A percentile compares a stretch with the other conserved stretches of the same genome.
phyloP scores from a whole-genome alignment of 1,284 basidiomycete genomes.

The Cutaneotrichosporon sp. region DNA sequence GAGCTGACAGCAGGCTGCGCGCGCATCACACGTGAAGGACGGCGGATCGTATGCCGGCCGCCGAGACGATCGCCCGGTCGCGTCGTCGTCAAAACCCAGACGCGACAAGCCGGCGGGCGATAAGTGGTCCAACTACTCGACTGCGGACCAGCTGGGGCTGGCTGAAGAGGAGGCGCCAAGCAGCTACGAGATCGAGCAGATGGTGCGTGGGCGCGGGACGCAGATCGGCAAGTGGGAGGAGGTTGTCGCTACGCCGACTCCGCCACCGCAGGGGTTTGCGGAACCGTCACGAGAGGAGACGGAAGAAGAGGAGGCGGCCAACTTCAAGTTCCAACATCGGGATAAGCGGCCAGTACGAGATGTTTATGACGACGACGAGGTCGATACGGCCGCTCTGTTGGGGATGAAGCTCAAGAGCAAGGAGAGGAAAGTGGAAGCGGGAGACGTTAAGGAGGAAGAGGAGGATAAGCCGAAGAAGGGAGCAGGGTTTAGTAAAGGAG shows the following conservation, averaged over 20 bases:
- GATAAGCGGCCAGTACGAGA: slow-evolving; percentile 29
- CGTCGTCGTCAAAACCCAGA: slow-evolving; percentile 17
- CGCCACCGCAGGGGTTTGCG: neutral
- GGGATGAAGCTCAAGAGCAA: slow-evolving; percentile 39
- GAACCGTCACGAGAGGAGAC: slow-evolving; percentile 1
- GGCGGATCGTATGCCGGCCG: slow-evolving; percentile 9
- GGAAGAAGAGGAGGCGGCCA: slow-evolving; percentile 29
- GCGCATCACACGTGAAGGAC: slow-evolving; percentile 21
- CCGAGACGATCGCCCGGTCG: neutral
- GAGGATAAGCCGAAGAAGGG: neutral
- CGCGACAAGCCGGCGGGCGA: slow-evolving; percentile 53
- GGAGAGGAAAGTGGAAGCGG: slow-evolving; percentile 21
- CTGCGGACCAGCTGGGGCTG: slow-evolving; percentile 74
- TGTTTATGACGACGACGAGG: slow-evolving; percentile 43
- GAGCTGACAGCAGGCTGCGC: slow-evolving; percentile 28
- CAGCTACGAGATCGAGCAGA: slow-evolving; percentile 55
- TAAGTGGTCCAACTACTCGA: slow-evolving; percentile 77
- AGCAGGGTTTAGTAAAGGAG: slow-evolving; percentile 2
- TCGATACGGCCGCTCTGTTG: slow-evolving; percentile 29
- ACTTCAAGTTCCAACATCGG: slow-evolving; percentile 29
- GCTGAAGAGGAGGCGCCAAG: slow-evolving; percentile 60
- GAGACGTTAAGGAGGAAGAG: slow-evolving; percentile 3
- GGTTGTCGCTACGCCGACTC: slow-evolving; percentile 47
- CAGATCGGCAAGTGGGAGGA: slow-evolving; percentile 79
- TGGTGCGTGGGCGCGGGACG: slow-evolving; percentile 61